Evolutionary conservation across 805 yeast species (phyloP).

Genomic region (Pichia occidentalis): DNA sequence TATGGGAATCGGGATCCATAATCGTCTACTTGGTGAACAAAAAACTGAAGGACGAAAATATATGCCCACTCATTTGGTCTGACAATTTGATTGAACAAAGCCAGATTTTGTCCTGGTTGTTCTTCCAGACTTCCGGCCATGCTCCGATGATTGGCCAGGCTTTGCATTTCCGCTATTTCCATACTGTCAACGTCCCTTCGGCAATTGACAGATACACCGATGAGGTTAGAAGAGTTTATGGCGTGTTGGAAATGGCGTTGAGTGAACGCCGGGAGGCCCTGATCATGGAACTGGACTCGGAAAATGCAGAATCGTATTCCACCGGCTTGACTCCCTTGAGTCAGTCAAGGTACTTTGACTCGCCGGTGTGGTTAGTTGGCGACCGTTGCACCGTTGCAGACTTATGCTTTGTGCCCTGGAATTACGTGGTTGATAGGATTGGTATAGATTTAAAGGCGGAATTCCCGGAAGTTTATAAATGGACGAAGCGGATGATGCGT

Average conservation of each 20-base stretch:
- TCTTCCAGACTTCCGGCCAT: conserved; percentile 93
- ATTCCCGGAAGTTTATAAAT: conserved; percentile 91
- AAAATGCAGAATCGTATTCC: conserved; percentile 80
- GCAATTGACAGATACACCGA: conserved; percentile 89
- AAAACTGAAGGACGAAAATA: conserved; percentile 53
- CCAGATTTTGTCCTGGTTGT: conserved; percentile 82
- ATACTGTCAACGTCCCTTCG: conserved; percentile 73
- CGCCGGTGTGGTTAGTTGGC: conserved; percentile 94
- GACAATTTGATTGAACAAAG: conserved; percentile 72
- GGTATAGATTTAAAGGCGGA: conserved; percentile 84
- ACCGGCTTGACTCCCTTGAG: conserved; percentile 84
- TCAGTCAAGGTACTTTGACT: conserved; percentile 80
- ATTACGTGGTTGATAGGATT: conserved; percentile 86
- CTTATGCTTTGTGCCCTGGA: conserved; percentile 93
- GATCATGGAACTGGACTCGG: conserved; percentile 82
- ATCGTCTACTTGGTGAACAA: conserved; percentile 74
- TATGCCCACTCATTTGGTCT: conserved; percentile 70
- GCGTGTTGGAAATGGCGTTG: conserved; percentile 89
- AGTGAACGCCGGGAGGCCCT: conserved; percentile 89
- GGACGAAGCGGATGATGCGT: conserved; percentile 95
- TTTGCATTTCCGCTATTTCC: conserved; percentile 86
- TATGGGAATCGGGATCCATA: conserved; percentile 96
- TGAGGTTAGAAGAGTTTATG: conserved; percentile 88
- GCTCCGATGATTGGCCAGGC: conserved; percentile 99
- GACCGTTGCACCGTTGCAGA: conserved; percentile 82